Evolutionary conservation across 441 rosid genomes (phyloP).

Genomic region (Codiaeum variegatum): DNA sequence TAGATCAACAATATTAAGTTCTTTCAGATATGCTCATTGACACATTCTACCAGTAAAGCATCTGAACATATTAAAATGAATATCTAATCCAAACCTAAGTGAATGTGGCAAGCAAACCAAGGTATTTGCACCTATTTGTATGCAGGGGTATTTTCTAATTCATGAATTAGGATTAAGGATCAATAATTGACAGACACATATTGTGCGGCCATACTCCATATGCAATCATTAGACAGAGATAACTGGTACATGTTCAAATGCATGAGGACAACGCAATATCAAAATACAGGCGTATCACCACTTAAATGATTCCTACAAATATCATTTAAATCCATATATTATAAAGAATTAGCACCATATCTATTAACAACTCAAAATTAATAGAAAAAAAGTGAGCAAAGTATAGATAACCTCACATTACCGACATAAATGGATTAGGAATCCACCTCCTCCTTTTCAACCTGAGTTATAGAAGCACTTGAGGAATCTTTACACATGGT

Average conservation of each 20-base stretch:
- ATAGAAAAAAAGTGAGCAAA: slow-evolving; percentile 8
- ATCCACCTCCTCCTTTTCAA: slow-evolving; percentile 63
- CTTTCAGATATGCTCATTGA: background rate
- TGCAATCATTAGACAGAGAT: background rate
- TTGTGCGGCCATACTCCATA: no score
- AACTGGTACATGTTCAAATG: background rate
- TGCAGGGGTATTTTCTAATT: background rate
- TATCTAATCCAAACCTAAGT: background rate
- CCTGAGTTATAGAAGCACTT: slow-evolving; percentile 40
- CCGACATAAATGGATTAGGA: slow-evolving; percentile 61
- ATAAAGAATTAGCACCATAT: background rate
- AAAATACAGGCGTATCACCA: background rate
- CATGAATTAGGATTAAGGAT: background rate
- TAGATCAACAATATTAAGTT: background rate
- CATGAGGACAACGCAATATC: background rate
- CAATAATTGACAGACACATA: background rate
- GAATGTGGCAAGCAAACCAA: background rate
- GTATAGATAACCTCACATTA: slow-evolving; percentile 48
- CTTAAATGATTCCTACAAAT: background rate
- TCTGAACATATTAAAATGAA: background rate
- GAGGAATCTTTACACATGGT: slow-evolving; percentile 45
- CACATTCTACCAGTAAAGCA: background rate
- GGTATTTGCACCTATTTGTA: background rate
- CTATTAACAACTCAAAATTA: background rate
- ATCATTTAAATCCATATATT: background rate